Evolutionary conservation across 129 eudicot species (phyloP).

Genomic region (Escallonia herrerae): DNA sequence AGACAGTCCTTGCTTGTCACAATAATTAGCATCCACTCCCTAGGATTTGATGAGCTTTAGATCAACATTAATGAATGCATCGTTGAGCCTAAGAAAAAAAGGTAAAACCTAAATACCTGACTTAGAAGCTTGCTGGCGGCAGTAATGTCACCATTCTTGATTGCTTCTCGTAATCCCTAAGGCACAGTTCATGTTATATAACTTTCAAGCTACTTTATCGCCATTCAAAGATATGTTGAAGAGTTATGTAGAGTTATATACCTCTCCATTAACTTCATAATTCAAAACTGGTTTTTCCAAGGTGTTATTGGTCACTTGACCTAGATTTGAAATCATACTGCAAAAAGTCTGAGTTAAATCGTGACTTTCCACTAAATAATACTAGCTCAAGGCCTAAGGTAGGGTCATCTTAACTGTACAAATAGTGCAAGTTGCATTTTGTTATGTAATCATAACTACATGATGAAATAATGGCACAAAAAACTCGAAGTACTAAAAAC

Average conservation of each 20-base stretch:
- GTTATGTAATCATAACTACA: too few relatives aligned
- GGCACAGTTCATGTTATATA: slow-evolving; percentile 5
- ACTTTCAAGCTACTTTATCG: not conserved
- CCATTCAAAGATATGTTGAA: not conserved
- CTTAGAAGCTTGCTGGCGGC: slow-evolving; percentile 74
- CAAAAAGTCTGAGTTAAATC: slow-evolving; percentile 1
- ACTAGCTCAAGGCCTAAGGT: too few relatives aligned
- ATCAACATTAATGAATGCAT: not conserved
- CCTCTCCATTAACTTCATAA: slow-evolving; percentile 97
- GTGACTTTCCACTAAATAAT: too few relatives aligned
- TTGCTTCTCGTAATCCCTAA: slow-evolving; percentile 95
- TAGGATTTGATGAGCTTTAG: slow-evolving; percentile 20
- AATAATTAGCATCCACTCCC: slow-evolving; percentile 96
- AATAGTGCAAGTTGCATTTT: too few relatives aligned
- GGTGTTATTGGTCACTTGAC: slow-evolving; percentile 46
- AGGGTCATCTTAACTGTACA: too few relatives aligned
- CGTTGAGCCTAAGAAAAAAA: not conserved
- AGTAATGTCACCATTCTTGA: slow-evolving; percentile 77
- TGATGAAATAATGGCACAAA: too few relatives aligned
- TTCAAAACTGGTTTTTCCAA: slow-evolving; percentile 35
- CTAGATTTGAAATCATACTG: slow-evolving; percentile 42
- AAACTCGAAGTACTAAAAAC: too few relatives aligned
- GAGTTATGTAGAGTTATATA: slow-evolving; percentile 21
- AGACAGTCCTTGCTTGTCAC: slow-evolving; percentile 87
- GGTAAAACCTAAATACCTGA: slow-evolving; percentile 38